These are phyloP conservation scores for Aquilaria malaccensis DNA, from an alignment of 345 rosid species.

Conservation along the genomic window DNA sequence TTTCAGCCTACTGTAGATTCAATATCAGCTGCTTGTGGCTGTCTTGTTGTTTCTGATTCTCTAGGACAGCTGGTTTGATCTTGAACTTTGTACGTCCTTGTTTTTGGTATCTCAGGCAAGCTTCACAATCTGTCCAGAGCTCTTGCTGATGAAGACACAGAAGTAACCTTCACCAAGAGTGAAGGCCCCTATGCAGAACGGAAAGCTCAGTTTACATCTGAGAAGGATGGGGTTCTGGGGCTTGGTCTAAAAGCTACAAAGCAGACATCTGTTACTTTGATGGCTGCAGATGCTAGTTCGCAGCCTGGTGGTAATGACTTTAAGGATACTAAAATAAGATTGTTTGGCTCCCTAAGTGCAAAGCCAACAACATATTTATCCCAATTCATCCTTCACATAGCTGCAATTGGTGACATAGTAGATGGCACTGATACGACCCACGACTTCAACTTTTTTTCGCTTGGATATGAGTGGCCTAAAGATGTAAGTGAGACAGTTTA, in stretches of 20 bases:
- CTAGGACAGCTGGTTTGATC: conserved; percentile 16
- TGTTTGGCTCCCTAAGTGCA: conserved; percentile 69
- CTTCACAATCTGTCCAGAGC: conserved; percentile 97
- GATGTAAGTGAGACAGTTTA: conserved; percentile 53
- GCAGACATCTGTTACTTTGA: conserved; percentile 37
- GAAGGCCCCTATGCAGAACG: conserved; percentile 34
- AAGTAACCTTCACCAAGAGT: conserved; percentile 39
- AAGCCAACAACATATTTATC: conserved; percentile 84
- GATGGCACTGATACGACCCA: conserved; percentile 98
- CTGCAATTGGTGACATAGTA: conserved; percentile 98
- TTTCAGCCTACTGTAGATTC: conserved; percentile 11
- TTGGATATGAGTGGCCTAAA: conserved; percentile 96
- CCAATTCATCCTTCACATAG: conserved; percentile 88
- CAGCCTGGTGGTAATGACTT: conserved; percentile 50
- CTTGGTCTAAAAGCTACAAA: conserved; percentile 67
- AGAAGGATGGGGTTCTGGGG: conserved; percentile 81
- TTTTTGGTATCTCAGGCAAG: conserved; percentile 48
- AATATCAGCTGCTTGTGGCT: conserved; percentile 6
- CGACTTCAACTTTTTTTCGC: conserved; percentile 95
- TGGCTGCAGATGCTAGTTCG: conserved; percentile 35
- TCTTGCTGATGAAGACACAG: conserved; percentile 84
- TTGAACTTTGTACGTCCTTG: conserved; percentile 7
- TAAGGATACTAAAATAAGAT: conserved; percentile 69
- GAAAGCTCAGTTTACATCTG: conserved; percentile 31
- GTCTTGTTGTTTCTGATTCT: conserved; percentile 9